Evolutionary conservation across 495 filamentous ascomycete species (phyloP).

Genomic region (Evernia prunastri): DNA sequence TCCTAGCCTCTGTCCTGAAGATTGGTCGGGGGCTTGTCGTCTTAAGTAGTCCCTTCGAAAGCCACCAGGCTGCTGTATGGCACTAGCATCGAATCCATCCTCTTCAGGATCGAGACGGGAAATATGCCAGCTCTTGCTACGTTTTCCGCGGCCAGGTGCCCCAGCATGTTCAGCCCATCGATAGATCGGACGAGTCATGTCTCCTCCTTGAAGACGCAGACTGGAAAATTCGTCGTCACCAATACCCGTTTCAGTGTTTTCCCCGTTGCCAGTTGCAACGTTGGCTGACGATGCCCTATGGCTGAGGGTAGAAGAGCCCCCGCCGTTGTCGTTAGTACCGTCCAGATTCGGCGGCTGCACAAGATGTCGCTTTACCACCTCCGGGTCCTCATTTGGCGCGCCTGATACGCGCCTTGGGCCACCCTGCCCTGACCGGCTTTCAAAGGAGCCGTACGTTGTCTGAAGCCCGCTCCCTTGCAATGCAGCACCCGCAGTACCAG

Average conservation of each 20-base stretch:
- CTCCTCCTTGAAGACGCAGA: slow-evolving; percentile 82
- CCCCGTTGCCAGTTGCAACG: slow-evolving; percentile 40
- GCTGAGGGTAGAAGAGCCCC: slow-evolving; percentile 31
- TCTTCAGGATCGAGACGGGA: slow-evolving; percentile 68
- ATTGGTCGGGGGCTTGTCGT: slow-evolving; percentile 55
- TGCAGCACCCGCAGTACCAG: slow-evolving; percentile 40
- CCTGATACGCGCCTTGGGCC: slow-evolving; percentile 31
- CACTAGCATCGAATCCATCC: slow-evolving; percentile 72
- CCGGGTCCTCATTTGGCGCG: slow-evolving; percentile 65
- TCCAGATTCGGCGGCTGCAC: slow-evolving; percentile 55
- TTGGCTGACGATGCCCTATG: slow-evolving; percentile 7
- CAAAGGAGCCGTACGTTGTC: slow-evolving; percentile 76
- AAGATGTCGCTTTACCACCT: slow-evolving; percentile 74
- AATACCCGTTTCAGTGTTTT: slow-evolving; percentile 42
- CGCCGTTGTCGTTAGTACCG: slow-evolving; percentile 34
- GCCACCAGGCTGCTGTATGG: slow-evolving; percentile 86
- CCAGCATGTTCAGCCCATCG: slow-evolving; percentile 84
- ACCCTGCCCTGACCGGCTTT: slow-evolving; percentile 46
- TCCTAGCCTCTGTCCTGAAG: slow-evolving; percentile 27
- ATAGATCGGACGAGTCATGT: slow-evolving; percentile 90
- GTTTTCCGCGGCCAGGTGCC: slow-evolving; percentile 48
- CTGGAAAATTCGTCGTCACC: slow-evolving; percentile 86
- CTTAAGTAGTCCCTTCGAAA: slow-evolving; percentile 85
- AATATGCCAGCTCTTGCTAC: slow-evolving; percentile 80
- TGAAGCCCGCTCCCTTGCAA: slow-evolving; percentile 45